Conservation (phyloP, 805 yeast genomes). For the Middelhovenomyces tepae region DNA sequence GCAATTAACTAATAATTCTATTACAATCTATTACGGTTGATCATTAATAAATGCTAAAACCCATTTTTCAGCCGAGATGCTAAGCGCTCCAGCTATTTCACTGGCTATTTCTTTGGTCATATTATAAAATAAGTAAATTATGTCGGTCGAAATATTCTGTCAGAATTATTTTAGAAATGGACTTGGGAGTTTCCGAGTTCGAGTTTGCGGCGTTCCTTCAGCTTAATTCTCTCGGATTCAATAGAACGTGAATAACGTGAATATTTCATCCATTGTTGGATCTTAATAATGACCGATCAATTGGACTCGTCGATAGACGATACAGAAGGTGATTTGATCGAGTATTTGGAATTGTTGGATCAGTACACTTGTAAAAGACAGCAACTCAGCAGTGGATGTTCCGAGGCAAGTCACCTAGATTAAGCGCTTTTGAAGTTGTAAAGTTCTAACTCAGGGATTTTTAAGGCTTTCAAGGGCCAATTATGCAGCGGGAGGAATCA, state of each 20-base stretch:
- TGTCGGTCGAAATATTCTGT: too few relatives aligned
- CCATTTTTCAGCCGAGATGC: too few relatives aligned
- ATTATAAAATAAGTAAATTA: too few relatives aligned
- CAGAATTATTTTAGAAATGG: too few relatives aligned
- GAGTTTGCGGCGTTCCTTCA: constrained; percentile 5
- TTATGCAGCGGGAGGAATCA: constrained; percentile 23
- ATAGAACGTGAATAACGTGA: too few relatives aligned
- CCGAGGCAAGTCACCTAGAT: constrained; percentile 4
- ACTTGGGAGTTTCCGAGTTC: constrained; percentile 6
- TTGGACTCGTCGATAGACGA: constrained; percentile 1
- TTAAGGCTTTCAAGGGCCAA: constrained; percentile 40
- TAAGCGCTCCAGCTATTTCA: too few relatives aligned
- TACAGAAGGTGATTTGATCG: constrained; percentile 5
- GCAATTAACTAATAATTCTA: too few relatives aligned
- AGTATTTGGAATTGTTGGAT: constrained; percentile 12
- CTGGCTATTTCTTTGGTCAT: too few relatives aligned
- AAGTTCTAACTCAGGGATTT: constrained; percentile 29
- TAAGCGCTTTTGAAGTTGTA: not conserved
- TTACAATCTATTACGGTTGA: too few relatives aligned
- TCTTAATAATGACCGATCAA: constrained; percentile 1
- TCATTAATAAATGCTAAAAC: too few relatives aligned
- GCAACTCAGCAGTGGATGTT: too few relatives aligned
- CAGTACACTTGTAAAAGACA: constrained; percentile 6
- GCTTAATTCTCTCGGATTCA: constrained; percentile 5
- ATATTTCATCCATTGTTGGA: constrained; percentile 4